Evolutionary conservation across 495 filamentous ascomycete genomes (phyloP).

Genomic region (Penicillium verhagenii): DNA sequence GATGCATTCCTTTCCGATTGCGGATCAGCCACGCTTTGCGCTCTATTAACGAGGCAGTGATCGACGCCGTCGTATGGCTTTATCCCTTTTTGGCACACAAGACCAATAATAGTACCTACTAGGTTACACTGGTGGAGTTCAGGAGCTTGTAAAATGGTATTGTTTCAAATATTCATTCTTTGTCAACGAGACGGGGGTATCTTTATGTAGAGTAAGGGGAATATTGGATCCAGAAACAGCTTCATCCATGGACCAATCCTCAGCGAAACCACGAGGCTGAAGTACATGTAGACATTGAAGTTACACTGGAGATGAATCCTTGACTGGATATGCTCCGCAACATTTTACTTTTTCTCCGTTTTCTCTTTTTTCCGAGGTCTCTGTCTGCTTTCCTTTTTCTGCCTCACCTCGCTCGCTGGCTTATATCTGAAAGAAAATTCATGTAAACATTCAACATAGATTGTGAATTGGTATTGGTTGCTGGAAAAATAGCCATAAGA

Average conservation of each 20-base stretch:
- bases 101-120: too few species aligned
- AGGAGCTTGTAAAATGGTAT: neutral
- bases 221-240: neutral
- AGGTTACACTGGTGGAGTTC: neutral
- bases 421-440: neutral
- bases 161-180: neutral
- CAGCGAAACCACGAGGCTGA: too few species aligned
- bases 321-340: neutral
- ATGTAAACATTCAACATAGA: neutral
- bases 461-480: neutral
- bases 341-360: too few species aligned
- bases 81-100: neutral
- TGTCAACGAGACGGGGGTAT: neutral
- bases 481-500: neutral
- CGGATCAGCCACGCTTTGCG: neutral
- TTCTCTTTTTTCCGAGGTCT: too few species aligned
- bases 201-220: too few species aligned
- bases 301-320: neutral
- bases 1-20: constrained; percentile 4
- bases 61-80: neutral
- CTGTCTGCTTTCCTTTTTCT: neutral
- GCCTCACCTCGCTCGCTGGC: neutral
- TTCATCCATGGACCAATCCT: too few species aligned
- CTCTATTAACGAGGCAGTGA: neutral
- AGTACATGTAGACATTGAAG: too few species aligned